Evolutionary conservation across 2,329 filamentous ascomycete species (phyloP), one percentile per base, ranked within the genome.

Genomic region (Fusarium incarnatum): DNA sequence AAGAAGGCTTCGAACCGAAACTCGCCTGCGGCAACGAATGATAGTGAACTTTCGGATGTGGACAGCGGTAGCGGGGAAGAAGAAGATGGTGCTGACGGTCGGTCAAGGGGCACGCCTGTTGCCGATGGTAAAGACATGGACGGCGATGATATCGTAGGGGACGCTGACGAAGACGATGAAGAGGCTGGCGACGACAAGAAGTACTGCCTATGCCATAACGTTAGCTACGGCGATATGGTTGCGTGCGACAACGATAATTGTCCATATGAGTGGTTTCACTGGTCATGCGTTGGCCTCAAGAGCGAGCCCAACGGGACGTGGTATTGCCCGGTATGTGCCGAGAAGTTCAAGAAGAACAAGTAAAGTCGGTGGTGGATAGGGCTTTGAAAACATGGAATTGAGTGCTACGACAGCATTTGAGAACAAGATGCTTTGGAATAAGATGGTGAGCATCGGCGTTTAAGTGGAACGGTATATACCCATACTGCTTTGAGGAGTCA

Each of bases 151-250:
- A 77, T 81, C 64, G 81, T 88, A 73, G 86, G 86, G 28, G 86
- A 85, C 59, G 86, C 82, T 11, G 84, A 89, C 60, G 83, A 72
- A 77, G 84, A 88, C 23, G 89, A 91, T 32, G 91, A 93, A 52
- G 91, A 93, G 59, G 91, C 91, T 44, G 89, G 89, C 57, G 90
- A 91, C 68, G 92, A 94, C 80, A 91, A 92, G 77, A 92, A 93
- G 79, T 96, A 96, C 81, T 96, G 93, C 81, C 85, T 91, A 30
- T 96, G 93, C 79, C 91, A 94, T 78, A 92, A 92, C 74, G 91
- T 94, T 71, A 94, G 91, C 79, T 94, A 92, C 76, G 93, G 93
- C 66, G 91, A 95, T 76, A 96, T 96, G 93, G 92, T 96, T 68
- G 93, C 92, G 30, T 96, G 93, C 82, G 93, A 96, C 82, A 95